A percentile compares a stretch with the other conserved stretches of the same genome.
These are phyloP conservation scores for Diaporthe sp. DNA, from an alignment of 2,329 filamentous ascomycete species.

Conservation along the genomic window DNA sequence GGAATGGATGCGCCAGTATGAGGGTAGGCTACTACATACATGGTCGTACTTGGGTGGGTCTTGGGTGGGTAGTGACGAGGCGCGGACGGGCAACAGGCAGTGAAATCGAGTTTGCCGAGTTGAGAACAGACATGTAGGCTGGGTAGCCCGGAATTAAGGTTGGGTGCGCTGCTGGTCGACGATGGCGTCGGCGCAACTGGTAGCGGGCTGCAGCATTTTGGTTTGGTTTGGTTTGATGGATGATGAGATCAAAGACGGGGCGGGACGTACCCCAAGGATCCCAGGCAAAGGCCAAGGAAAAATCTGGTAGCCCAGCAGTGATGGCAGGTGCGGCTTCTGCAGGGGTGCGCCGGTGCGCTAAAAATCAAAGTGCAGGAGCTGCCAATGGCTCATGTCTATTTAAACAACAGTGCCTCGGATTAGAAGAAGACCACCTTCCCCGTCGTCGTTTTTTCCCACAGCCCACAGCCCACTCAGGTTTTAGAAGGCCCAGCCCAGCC, in stretches of 20 bases:
- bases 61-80: not conserved
- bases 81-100: not conserved
- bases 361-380: slow-evolving; percentile 28
- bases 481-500: slow-evolving; percentile 29
- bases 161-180: not conserved
- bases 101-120: slow-evolving; percentile 19
- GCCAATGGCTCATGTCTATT: slow-evolving; percentile 41
- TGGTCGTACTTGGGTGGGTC: not conserved
- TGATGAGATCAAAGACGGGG: slow-evolving; percentile 2
- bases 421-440: slow-evolving; percentile 41
- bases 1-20: not conserved
- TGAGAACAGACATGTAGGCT: not conserved
- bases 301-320: slow-evolving; percentile 37
- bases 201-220: slow-evolving; percentile 16
- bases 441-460: slow-evolving; percentile 41
- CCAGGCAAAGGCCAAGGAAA: slow-evolving; percentile 39
- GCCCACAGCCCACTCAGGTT: slow-evolving; percentile 32
- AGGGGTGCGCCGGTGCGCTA: slow-evolving; percentile 40
- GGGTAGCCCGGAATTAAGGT: slow-evolving; percentile 6
- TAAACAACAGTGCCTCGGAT: slow-evolving; percentile 42
- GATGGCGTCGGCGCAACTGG: slow-evolving; percentile 14
- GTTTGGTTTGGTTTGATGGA: slow-evolving; percentile 12
- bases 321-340: slow-evolving; percentile 40
- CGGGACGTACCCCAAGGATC: slow-evolving; percentile 25
- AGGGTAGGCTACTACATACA: not conserved